These are phyloP conservation scores for Ophiocordyceps polyrhachis-furcata DNA, from an alignment of 2,329 filamentous ascomycete species.

Conservation along the genomic window DNA sequence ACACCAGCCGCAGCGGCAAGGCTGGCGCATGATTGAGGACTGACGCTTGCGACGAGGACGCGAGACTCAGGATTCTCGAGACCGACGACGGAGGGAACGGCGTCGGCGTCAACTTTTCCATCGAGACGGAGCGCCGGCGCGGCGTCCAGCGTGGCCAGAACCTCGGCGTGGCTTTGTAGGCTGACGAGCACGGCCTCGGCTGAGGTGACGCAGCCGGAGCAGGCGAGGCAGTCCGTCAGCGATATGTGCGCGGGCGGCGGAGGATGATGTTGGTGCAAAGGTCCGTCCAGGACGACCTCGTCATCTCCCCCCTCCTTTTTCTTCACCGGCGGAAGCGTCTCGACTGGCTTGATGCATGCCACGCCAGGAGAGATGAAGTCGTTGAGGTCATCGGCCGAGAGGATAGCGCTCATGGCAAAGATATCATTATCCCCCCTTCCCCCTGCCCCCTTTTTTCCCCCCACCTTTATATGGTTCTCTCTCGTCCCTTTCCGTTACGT, in stretches of 20 bases:
- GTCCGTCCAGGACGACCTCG: conserved; percentile 88
- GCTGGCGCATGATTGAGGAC: conserved; percentile 77
- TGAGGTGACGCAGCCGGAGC: conserved; percentile 92
- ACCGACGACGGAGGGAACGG: conserved; percentile 16
- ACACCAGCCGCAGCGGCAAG: conserved; percentile 61
- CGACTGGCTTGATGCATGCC: conserved; percentile 93
- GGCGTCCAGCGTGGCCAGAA: conserved; percentile 63
- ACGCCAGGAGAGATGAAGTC: conserved; percentile 98
- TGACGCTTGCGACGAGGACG: conserved; percentile 82
- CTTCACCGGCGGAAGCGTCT: conserved; percentile 56
- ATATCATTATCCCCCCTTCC: not conserved
- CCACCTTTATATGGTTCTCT: too few species aligned
- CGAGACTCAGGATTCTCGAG: conserved; percentile 43
- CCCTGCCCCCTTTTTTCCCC: too few species aligned
- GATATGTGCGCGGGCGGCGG: conserved; percentile 63
- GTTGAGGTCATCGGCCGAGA: conserved; percentile 91
- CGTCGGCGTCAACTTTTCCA: not conserved
- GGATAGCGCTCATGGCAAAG: conserved; percentile 76
- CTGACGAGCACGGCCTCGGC: conserved; percentile 95
- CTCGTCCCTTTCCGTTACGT: too few species aligned
- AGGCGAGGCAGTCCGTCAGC: conserved; percentile 90
- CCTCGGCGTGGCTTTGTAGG: conserved; percentile 82
- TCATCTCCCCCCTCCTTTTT: conserved; percentile 7
- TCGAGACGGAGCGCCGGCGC: conserved; percentile 29
- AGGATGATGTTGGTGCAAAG: conserved; percentile 25